Base-by-base conservation (phyloP, 2,329 filamentous ascomycete species). In the Aspergillus persii region DNA sequence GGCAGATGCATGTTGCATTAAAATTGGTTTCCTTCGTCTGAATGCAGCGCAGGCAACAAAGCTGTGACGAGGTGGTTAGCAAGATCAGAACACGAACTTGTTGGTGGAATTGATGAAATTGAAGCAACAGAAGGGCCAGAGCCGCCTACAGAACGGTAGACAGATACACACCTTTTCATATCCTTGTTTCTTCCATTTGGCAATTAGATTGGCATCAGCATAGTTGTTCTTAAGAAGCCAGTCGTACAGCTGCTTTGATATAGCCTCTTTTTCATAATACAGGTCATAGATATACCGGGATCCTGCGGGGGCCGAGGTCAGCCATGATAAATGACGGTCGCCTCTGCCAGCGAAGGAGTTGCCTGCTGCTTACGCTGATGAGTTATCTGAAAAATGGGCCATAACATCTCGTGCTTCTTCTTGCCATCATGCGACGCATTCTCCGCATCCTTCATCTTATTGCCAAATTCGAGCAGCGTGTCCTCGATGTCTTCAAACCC, bases 21-120 rank as follows among this genome's bases (percentile, higher is more conserved):
- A 98, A 99, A 77, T 99, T 99, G 31, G 95, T 99, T 82, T 99
- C 95, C 77, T 98, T 98, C n/a, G 95, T 97, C 78, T 99, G 95
- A 58, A 99, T 94, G 77, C 95, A 99, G 63, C 93, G 87, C 57
- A 97, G 82, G 76, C 95, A 99, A 78, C 95, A 99, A 48, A 99
- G 80, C 90, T 95, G 70, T 6, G 50, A 23, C 9, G 15, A 33
- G 23, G 7, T 36, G 23, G 23, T 60, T 36, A 60, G 44, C 30
- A 12, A 30, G 27, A 18, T 9, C 3, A 30, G 18, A 30, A 3
- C 12, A n/a, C 12, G 15, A 15, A 30, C 18, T 23, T 50, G 27
- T 8, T 18, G n/a, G 62, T 46, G 31, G 11, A 31, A 29, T 0
- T 39, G 18, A 52, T 46, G 31, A 11, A 31, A 29, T 0, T 39